phyloP scores from a whole-genome alignment of 768 basidiomycete species.

The Pleurotus pulmonarius region DNA sequence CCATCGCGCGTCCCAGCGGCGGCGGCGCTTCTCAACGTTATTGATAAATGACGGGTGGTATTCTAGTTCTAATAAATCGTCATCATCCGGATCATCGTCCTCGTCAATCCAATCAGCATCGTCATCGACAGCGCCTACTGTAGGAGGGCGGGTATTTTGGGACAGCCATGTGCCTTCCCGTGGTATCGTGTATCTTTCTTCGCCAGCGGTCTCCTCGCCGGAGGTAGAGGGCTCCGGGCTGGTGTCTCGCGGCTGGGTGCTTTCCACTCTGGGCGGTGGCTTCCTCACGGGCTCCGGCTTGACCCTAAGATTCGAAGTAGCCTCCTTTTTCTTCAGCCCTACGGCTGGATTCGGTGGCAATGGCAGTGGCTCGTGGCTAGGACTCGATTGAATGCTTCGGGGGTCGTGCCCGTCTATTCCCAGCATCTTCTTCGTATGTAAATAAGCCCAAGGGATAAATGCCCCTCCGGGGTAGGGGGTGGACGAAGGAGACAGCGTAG shows the following conservation, averaged over 20 bases:
- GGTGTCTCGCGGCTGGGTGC: constrained; percentile 79
- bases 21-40: constrained; percentile 61
- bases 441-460: constrained; percentile 73
- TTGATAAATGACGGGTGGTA: constrained; percentile 71
- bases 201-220: constrained; percentile 79
- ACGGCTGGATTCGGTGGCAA: constrained; percentile 40
- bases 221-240: constrained; percentile 73
- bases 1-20: constrained; percentile 76
- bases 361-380: constrained; percentile 68
- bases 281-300: constrained; percentile 33
- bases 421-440: constrained; percentile 52
- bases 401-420: constrained; percentile 35
- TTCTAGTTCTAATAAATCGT: constrained; percentile 71
- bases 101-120: constrained; percentile 71
- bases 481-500: constrained; percentile 71
- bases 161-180: constrained; percentile 36
- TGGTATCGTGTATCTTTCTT: constrained; percentile 37
- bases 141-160: constrained; percentile 15
- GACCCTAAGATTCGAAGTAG: constrained; percentile 28
- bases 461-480: constrained; percentile 66
- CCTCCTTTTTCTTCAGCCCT: constrained; percentile 43
- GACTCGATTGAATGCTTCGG: constrained; percentile 68
- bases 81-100: constrained; percentile 64
- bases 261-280: constrained; percentile 76
- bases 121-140: constrained; percentile 27